phyloP scores from a whole-genome alignment of 2,329 filamentous ascomycete species.

The Fusarium pilosicola region DNA sequence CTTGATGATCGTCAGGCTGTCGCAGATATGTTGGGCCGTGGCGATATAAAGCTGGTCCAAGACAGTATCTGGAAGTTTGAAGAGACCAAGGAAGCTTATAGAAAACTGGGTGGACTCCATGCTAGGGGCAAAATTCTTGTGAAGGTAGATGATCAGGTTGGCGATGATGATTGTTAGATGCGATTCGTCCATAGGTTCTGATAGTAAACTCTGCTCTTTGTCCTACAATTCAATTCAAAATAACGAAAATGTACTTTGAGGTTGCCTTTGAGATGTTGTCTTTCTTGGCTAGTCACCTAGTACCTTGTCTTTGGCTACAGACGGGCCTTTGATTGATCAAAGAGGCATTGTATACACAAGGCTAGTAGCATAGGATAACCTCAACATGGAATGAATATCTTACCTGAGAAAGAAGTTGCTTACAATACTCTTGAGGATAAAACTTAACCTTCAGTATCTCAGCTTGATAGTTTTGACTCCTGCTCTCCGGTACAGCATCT shows the following conservation, averaged over 20 bases:
- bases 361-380: accelerated
- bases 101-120: slow-evolving; percentile 33
- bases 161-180: slow-evolving; percentile 36
- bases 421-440: background rate
- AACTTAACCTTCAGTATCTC: accelerated
- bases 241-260: background rate
- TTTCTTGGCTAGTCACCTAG: background rate
- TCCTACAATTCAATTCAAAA: background rate
- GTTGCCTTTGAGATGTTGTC: background rate
- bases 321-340: background rate
- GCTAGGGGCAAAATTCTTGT: slow-evolving; percentile 54
- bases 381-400: background rate
- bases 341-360: background rate
- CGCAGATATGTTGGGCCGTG: slow-evolving; percentile 37
- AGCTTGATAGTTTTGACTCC: background rate
- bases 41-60: background rate
- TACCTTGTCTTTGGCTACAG: background rate
- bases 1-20: slow-evolving; percentile 48
- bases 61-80: background rate
- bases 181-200: background rate
- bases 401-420: accelerated
- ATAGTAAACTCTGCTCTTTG: background rate
- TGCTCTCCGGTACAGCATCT: background rate
- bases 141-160: slow-evolving; percentile 42
- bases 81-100: background rate